These are phyloP conservation scores for Carex arenaria DNA, from an alignment of 202 grass and related monocot species.

Conservation along the genomic window DNA sequence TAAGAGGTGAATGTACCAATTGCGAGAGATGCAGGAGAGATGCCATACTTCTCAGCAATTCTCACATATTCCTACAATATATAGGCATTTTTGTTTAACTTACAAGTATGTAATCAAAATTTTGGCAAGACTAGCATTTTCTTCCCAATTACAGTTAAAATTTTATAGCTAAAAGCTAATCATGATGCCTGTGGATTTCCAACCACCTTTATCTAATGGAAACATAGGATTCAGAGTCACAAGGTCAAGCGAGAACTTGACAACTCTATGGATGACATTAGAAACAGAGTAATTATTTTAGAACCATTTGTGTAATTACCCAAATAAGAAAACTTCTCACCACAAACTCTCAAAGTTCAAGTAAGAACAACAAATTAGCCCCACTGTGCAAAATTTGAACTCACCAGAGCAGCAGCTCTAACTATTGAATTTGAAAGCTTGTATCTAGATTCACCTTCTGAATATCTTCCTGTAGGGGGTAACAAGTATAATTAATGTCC, in stretches of 20 bases:
- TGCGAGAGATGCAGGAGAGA: conserved; percentile 60
- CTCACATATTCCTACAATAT: conserved; percentile 58
- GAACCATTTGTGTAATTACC: neutral
- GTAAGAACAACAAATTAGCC: neutral
- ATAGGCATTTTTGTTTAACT: conserved; percentile 7
- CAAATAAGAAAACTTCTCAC: neutral
- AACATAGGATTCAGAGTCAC: neutral
- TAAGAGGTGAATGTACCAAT: conserved; percentile 41
- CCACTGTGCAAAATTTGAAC: neutral
- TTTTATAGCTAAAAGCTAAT: neutral
- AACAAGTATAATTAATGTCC: neutral
- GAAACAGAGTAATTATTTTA: neutral
- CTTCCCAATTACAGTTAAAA: neutral
- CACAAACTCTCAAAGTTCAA: neutral
- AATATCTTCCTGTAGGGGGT: conserved; percentile 62
- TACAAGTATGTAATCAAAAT: neutral
- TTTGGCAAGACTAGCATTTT: neutral
- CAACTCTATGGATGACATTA: neutral
- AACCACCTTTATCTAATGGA: neutral
- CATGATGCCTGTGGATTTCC: neutral
- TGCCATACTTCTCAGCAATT: conserved; percentile 47
- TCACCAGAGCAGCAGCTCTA: conserved; percentile 53
- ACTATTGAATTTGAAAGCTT: conserved; percentile 54
- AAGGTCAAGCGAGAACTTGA: neutral
- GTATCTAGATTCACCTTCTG: conserved; percentile 89